Percentiles rank a stretch among this genome's conserved stretches.
Evolutionary conservation across 129 eudicot genomes (phyloP).

Genomic region (Deinandra increscens): DNA sequence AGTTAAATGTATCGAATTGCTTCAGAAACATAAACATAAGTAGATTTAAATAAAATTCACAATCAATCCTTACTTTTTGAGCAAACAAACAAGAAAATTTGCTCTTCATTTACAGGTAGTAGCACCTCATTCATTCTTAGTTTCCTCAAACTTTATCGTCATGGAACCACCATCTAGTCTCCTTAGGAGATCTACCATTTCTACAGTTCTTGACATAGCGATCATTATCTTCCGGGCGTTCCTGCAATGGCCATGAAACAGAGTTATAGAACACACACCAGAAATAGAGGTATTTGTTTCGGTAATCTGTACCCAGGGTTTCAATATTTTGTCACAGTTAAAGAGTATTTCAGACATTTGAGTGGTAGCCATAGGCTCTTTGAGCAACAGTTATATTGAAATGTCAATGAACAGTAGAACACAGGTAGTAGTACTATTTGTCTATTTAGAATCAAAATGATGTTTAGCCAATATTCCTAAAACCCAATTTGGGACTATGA

Average conservation of each 20-base stretch:
- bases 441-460: neutral
- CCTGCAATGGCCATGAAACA: constrained; percentile 35
- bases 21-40: constrained; percentile 31
- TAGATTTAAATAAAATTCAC: constrained; percentile 20
- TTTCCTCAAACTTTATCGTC: constrained; percentile 69
- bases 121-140: constrained; percentile 30
- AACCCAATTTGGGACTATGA: neutral
- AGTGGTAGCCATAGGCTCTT: neutral
- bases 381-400: constrained; percentile 5
- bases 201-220: constrained; percentile 76
- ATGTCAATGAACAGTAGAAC: neutral
- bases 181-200: constrained; percentile 87
- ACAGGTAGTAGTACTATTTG: neutral
- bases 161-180: constrained; percentile 95
- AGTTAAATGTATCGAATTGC: constrained; percentile 26
- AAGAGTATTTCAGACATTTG: neutral
- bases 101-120: constrained; percentile 42
- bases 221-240: constrained; percentile 78
- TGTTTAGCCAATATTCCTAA: neutral
- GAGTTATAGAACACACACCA: constrained; percentile 7
- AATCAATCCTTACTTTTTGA: constrained; percentile 31
- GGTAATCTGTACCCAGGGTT: neutral
- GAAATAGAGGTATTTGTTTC: neutral
- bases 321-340: neutral
- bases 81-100: constrained; percentile 36